Evolutionary conservation across 2,329 filamentous ascomycete species (phyloP).

Genomic region (Colletotrichum orbiculare): DNA sequence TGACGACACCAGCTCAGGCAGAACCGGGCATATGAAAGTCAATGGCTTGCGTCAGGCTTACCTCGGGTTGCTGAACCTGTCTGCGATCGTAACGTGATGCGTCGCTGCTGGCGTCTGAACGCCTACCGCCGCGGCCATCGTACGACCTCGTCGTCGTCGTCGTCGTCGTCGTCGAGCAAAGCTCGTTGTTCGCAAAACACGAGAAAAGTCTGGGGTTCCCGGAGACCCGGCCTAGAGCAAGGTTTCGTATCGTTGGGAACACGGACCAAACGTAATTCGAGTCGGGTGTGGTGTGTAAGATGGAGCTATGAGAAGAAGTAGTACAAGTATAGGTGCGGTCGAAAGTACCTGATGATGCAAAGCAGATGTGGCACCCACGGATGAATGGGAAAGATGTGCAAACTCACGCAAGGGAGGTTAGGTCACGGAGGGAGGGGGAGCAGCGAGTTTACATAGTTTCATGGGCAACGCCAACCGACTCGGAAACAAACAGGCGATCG

Average conservation of each 20-base stretch:
- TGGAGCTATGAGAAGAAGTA: too few relatives aligned
- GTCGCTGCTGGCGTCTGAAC: conserved; percentile 3
- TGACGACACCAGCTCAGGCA: too few relatives aligned
- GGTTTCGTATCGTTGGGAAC: neutral
- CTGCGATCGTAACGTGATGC: neutral
- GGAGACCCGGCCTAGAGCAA: too few relatives aligned
- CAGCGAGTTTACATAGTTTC: conserved; percentile 3
- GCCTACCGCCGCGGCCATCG: conserved; percentile 30
- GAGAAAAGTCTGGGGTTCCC: conserved; percentile 1
- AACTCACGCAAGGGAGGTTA: neutral
- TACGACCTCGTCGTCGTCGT: neutral
- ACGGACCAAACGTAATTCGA: too few relatives aligned
- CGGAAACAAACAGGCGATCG: conserved; percentile 2
- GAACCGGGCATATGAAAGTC: too few relatives aligned
- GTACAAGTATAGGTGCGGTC: too few relatives aligned
- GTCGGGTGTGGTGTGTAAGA: too few relatives aligned
- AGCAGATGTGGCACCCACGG: too few relatives aligned
- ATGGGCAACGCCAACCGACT: too few relatives aligned
- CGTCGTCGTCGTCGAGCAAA: neutral
- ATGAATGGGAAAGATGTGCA: too few relatives aligned
- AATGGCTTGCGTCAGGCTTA: neutral
- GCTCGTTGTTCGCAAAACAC: neutral
- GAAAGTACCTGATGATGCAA: too few relatives aligned
- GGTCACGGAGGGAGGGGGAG: neutral
- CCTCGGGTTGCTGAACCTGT: conserved; percentile 9